Evolutionary conservation across 2,329 filamentous ascomycete species (phyloP), one percentile per base, ranked within the genome.

Genomic region (Pestalotiopsis sp.): DNA sequence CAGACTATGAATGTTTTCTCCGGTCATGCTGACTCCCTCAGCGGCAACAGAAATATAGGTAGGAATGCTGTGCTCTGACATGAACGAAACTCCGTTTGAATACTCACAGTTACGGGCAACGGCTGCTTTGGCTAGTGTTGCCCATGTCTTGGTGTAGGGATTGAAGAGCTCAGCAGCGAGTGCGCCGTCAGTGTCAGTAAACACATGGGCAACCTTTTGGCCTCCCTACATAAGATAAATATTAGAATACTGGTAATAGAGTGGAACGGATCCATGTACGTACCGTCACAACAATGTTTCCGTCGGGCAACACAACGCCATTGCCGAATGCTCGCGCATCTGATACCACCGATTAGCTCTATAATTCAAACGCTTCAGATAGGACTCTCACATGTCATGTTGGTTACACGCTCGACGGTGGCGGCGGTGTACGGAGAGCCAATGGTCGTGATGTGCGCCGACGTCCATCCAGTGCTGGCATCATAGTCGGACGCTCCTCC

Each of bases 391-490:
- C 57, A 36, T 11, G 23, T 23, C 14, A 66, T 65, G 36, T 72
- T 39, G 11, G 61, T n/a, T 7, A 64, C 61, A 11, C 25, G n/a
- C 61, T 64, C 61, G 38, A 64, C 61, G 9, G 61, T 64, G 12
- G 61, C n/a, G 4, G 11, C 38, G 11, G 11, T 7, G 20, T 64
- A 68, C 4, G 77, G 74, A 49, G 72, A 76, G 2, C 75, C 79
- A 31, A 90, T 77, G 0, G 85, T 85, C 56, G 85, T 83, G 67
- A 86, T 71, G 71, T 83, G 80, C 0, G 84, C 83, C 67, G 81
- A 81, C 13, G 72, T 77, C 1, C 80, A 80, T 1, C 80, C 81
- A 3, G 73, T 65, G 23, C 76, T 78, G 61, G 78, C 71, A 23
- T 80, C 75, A 71, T 86, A 87, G 59, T 78, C 75, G 0, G 78